These are phyloP conservation scores for Macaranga tanarius DNA, from an alignment of 441 rosid species.

Conservation along the genomic window DNA sequence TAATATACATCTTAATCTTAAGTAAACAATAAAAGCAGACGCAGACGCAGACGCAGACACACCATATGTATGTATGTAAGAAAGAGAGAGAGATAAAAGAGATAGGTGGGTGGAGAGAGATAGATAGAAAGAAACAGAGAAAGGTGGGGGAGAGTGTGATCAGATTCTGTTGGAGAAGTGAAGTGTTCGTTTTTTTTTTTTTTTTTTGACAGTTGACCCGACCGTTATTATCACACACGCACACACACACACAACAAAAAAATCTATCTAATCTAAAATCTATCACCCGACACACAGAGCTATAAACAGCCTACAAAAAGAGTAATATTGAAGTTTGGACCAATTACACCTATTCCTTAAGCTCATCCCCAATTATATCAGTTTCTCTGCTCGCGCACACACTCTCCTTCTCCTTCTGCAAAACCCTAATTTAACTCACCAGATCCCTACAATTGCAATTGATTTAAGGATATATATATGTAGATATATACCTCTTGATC, in stretches of 20 bases:
- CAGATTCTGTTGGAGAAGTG: constrained; percentile 67
- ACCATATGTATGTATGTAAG: constrained; percentile 20
- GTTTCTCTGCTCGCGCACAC: constrained; percentile 6
- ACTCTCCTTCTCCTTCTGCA: neutral
- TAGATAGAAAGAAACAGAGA: constrained; percentile 17
- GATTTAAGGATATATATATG: too few species aligned
- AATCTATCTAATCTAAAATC: neutral
- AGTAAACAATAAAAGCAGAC: neutral
- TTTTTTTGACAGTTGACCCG: constrained; percentile 75
- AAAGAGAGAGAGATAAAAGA: constrained; percentile 33
- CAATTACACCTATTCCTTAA: neutral
- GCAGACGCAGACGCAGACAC: constrained; percentile 47
- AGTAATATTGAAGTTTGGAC: constrained; percentile 25
- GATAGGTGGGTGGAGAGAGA: constrained; percentile 31
- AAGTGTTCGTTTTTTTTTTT: constrained; percentile 27
- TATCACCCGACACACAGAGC: constrained; percentile 30
- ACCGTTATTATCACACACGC: constrained; percentile 48
- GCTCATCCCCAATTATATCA: neutral
- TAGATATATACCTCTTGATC: constrained; percentile 33
- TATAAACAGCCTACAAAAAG: neutral
- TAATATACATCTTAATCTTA: too few species aligned
- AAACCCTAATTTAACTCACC: constrained; percentile 12
- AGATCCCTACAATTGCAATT: constrained; percentile 26
- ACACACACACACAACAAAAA: neutral
- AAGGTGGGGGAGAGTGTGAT: constrained; percentile 53